Conservation (phyloP, 371 early-diverging fungal species). For the Capniomyces stellatus region DNA sequence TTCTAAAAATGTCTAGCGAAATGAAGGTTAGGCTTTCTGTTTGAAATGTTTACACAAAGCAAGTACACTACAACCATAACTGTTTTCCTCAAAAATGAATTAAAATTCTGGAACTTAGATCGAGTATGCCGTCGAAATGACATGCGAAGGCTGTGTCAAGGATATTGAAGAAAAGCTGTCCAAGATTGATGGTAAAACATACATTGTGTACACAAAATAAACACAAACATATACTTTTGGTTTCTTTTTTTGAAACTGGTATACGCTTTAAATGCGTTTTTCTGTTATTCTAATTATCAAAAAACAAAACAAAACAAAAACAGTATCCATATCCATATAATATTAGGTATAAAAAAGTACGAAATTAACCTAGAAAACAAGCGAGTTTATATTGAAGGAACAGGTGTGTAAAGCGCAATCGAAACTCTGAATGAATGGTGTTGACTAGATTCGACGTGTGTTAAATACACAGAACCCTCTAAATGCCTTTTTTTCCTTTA, state of each 20-base stretch:
- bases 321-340: neutral
- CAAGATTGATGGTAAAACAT: constrained; percentile 26
- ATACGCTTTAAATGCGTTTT: neutral
- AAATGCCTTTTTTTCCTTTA: neutral
- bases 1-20: too few species aligned
- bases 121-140: constrained; percentile 70
- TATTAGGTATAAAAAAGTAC: constrained; percentile 9
- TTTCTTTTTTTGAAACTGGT: neutral
- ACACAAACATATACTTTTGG: too few species aligned
- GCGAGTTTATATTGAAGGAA: constrained; percentile 20
- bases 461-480: neutral
- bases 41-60: too few species aligned
- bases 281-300: neutral
- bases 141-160: constrained; percentile 53
- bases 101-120: too few species aligned
- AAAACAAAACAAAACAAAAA: neutral
- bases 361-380: constrained; percentile 13
- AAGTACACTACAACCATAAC: too few species aligned
- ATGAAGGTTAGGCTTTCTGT: too few species aligned
- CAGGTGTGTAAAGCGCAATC: constrained; percentile 1
- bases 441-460: neutral
- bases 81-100: too few species aligned
- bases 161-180: constrained; percentile 37
- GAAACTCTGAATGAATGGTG: neutral
- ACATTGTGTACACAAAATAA: neutral